Percentiles rank a stretch among this genome's conserved stretches.
Evolutionary conservation across 495 filamentous ascomycete species (phyloP).

Genomic region (Penicillium crystallinum): DNA sequence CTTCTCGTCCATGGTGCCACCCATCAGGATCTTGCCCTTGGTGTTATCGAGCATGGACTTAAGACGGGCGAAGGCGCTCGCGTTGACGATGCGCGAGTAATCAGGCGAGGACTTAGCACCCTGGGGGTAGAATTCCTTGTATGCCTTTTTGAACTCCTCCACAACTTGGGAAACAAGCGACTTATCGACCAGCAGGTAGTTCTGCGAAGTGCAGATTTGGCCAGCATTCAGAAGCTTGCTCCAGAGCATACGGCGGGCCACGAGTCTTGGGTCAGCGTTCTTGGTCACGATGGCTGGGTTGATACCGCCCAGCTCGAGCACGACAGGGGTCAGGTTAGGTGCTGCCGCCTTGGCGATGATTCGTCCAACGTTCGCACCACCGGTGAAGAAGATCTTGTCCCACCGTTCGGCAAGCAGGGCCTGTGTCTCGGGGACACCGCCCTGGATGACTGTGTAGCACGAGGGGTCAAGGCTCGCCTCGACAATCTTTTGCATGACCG

Average conservation of each 20-base stretch:
- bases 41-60: conserved; percentile 82
- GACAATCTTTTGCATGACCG: conserved; percentile 71
- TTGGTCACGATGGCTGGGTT: conserved; percentile 90
- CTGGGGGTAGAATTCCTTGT: conserved; percentile 78
- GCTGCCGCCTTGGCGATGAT: conserved; percentile 92
- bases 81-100: conserved; percentile 73
- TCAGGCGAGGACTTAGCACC: conserved; percentile 71
- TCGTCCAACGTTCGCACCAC: conserved; percentile 66
- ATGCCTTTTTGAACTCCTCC: conserved; percentile 62
- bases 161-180: conserved; percentile 67
- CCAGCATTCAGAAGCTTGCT: conserved; percentile 80
- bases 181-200: conserved; percentile 80
- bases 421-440: conserved; percentile 71
- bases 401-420: conserved; percentile 81
- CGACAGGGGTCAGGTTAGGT: conserved; percentile 82
- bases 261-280: conserved; percentile 71
- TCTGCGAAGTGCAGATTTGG: conserved; percentile 84
- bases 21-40: conserved; percentile 78
- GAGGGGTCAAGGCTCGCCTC: conserved; percentile 67
- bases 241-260: conserved; percentile 81
- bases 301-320: conserved; percentile 81
- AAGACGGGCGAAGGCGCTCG: conserved; percentile 71
- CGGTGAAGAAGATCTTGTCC: conserved; percentile 98
- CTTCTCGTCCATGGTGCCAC: conserved; percentile 72
- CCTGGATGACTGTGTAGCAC: conserved; percentile 77